Evolutionary conservation across 169 alveolate species (phyloP).

Genomic region (Plasmodium inui): DNA sequence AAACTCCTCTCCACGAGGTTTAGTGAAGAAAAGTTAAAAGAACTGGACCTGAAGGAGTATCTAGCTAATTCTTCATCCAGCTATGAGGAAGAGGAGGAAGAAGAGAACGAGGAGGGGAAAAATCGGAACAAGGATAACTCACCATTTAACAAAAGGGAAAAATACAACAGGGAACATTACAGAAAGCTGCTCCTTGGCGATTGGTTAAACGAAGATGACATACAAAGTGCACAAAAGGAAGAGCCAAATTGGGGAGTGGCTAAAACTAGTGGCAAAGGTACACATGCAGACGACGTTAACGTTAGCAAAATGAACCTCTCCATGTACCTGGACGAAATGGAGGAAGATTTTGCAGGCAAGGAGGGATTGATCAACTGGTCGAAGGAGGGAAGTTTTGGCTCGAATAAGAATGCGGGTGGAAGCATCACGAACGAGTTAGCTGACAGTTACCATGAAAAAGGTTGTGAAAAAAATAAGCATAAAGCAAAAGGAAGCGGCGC

Average conservation of each 20-base stretch:
- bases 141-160: constrained; percentile 24
- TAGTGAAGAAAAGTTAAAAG: constrained; percentile 78
- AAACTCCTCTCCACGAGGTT: constrained; percentile 85
- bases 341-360: neutral
- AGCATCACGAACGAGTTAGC: neutral
- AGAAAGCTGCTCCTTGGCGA: constrained; percentile 77
- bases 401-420: neutral
- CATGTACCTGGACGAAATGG: neutral
- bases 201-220: constrained; percentile 13
- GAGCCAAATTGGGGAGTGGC: neutral
- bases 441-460: neutral
- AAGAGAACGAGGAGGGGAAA: constrained; percentile 18
- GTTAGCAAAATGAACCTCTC: neutral
- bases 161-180: constrained; percentile 47
- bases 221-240: neutral
- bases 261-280: neutral
- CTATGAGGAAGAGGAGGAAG: constrained; percentile 32
- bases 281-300: neutral
- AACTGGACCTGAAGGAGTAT: constrained; percentile 77
- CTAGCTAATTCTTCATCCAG: constrained; percentile 76
- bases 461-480: constrained; percentile 9
- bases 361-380: neutral
- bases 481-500: neutral
- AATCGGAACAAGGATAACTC: constrained; percentile 11
- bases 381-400: neutral